phyloP scores from a whole-genome alignment of 179 eudicot genomes.

The Beta macrorhiza region DNA sequence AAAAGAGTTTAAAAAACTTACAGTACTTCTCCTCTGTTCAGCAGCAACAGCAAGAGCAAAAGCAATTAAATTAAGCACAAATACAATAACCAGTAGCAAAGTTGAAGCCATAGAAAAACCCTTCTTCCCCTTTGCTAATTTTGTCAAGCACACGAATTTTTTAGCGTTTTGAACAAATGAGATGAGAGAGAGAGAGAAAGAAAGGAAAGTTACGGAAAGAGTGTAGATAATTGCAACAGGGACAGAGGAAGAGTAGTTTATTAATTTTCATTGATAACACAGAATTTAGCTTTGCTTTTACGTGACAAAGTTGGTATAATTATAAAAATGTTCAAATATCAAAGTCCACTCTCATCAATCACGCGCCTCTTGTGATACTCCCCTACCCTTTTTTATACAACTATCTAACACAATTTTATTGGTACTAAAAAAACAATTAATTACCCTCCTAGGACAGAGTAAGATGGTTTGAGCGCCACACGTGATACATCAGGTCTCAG shows the following conservation, averaged over 20 bases:
- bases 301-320: neutral
- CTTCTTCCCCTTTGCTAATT: too few species aligned
- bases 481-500: too few species aligned
- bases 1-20: conserved; percentile 28
- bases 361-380: conserved; percentile 6
- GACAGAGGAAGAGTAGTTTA: neutral
- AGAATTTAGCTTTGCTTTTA: neutral
- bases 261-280: neutral
- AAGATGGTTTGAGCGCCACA: too few species aligned
- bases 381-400: too few species aligned
- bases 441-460: too few species aligned
- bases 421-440: too few species aligned
- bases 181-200: neutral
- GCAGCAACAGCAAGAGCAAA: conserved; percentile 90
- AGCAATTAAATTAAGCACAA: conserved; percentile 68
- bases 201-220: neutral
- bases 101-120: conserved; percentile 29
- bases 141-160: neutral
- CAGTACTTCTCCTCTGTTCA: conserved; percentile 70
- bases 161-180: neutral
- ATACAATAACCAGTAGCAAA: conserved; percentile 52
- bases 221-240: neutral
- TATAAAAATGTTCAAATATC: neutral
- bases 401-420: too few species aligned
- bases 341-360: neutral